Evolutionary conservation across 2,329 filamentous ascomycete species (phyloP).

Genomic region (Xylaria hypoxylon): DNA sequence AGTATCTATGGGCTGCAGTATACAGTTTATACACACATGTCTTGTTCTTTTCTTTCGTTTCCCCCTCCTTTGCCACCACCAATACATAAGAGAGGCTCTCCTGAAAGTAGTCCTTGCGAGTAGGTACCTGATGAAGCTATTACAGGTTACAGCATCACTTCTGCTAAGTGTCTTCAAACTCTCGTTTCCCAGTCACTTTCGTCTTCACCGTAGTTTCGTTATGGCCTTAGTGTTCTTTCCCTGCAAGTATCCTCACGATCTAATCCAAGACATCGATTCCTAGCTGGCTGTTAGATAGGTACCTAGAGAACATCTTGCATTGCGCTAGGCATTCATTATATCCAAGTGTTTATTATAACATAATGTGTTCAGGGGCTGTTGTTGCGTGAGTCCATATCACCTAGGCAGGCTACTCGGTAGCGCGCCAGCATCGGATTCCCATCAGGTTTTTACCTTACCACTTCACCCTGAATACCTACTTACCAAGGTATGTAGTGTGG

Average conservation of each 20-base stretch:
- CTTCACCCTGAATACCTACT: not conserved
- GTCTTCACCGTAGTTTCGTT: not conserved
- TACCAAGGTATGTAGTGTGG: not conserved
- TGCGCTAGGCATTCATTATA: constrained; percentile 11
- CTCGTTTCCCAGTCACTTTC: not conserved
- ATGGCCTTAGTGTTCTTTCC: not conserved
- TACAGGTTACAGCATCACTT: not conserved
- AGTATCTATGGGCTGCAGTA: too few relatives aligned
- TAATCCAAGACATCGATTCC: not conserved
- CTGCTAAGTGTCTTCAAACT: not conserved
- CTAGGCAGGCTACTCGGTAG: too few relatives aligned
- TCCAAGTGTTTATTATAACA: too few relatives aligned
- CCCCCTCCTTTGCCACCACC: not conserved
- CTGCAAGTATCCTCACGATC: not conserved
- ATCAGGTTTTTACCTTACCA: too few relatives aligned
- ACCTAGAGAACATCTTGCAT: constrained; percentile 13
- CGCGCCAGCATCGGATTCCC: too few relatives aligned
- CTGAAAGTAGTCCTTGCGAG: not conserved
- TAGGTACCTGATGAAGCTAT: not conserved
- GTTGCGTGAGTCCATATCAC: too few relatives aligned
- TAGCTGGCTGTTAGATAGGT: not conserved
- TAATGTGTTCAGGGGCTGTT: too few relatives aligned
- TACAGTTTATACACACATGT: too few relatives aligned
- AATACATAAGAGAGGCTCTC: not conserved
- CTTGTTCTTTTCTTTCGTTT: too few relatives aligned